Evolutionary conservation across 192 early-diverging fungal species (phyloP).

Genomic region (Backusella tuberculispora): DNA sequence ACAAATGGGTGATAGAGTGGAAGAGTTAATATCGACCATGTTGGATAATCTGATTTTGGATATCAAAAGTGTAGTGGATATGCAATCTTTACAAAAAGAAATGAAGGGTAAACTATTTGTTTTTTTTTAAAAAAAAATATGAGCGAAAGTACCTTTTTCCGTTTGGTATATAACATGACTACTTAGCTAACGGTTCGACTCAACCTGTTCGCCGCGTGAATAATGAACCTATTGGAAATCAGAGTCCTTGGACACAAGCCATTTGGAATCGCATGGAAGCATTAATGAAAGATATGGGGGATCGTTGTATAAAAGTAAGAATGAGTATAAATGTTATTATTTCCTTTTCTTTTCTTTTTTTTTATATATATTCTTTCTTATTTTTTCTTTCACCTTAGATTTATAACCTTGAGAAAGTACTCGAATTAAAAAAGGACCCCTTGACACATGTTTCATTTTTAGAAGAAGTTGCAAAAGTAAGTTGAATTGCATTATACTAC

Average conservation of each 20-base stretch:
- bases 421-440: constrained; percentile 53
- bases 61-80: constrained; percentile 54
- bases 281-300: constrained; percentile 55
- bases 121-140: neutral
- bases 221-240: constrained; percentile 54
- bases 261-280: constrained; percentile 59
- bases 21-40: constrained; percentile 42
- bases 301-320: constrained; percentile 57
- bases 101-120: constrained; percentile 55
- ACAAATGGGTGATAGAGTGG: constrained; percentile 46
- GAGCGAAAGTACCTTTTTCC: neutral
- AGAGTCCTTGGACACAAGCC: constrained; percentile 46
- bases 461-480: constrained; percentile 52
- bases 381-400: constrained; percentile 33
- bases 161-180: neutral
- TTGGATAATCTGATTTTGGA: constrained; percentile 44
- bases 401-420: constrained; percentile 53
- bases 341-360: neutral
- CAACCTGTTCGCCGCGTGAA: constrained; percentile 51
- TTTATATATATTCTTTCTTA: neutral
- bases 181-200: constrained; percentile 22
- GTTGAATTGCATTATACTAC: neutral
- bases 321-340: neutral
- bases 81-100: constrained; percentile 53
- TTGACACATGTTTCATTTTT: constrained; percentile 53